phyloP scores from a whole-genome alignment of 805 yeast genomes.

The Suhomyces pyralidae region DNA sequence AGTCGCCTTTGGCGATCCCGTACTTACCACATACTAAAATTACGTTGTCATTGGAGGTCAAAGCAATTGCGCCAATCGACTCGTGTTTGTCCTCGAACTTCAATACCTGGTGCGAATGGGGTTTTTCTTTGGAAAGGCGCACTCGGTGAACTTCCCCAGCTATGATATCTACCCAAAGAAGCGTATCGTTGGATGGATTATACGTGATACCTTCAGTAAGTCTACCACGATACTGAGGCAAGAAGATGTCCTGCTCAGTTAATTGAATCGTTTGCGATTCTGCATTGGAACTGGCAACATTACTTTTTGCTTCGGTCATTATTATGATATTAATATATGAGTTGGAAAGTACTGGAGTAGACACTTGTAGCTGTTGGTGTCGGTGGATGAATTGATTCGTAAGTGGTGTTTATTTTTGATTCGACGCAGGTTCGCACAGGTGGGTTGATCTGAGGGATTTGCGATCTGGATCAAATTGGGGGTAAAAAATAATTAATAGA shows the following conservation, averaged over 20 bases:
- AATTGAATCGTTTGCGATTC: not conserved
- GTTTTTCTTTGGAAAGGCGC: slow-evolving; percentile 11
- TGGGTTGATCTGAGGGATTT: not conserved
- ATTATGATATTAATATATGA: not conserved
- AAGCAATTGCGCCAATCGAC: slow-evolving; percentile 69
- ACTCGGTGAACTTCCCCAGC: slow-evolving; percentile 41
- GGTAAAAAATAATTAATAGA: not conserved
- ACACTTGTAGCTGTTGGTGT: not conserved
- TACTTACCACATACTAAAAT: slow-evolving; percentile 59
- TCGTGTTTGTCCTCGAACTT: slow-evolving; percentile 35
- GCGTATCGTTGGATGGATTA: slow-evolving; percentile 52
- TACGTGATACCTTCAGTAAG: slow-evolving; percentile 68
- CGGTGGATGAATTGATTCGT: not conserved
- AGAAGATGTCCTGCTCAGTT: slow-evolving; percentile 9
- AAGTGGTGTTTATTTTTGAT: not conserved
- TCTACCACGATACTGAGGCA: slow-evolving; percentile 38
- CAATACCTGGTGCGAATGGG: slow-evolving; percentile 36
- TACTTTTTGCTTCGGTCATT: not conserved
- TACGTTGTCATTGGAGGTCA: slow-evolving; percentile 50
- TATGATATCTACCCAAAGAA: slow-evolving; percentile 48
- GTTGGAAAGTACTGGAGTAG: not conserved
- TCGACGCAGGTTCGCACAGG: not conserved
- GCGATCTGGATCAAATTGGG: not conserved
- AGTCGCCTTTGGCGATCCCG: slow-evolving; percentile 60
- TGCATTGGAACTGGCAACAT: not conserved